phyloP scores from a whole-genome alignment of 208 protist genomes.

The Trypanosoma rangeli region DNA sequence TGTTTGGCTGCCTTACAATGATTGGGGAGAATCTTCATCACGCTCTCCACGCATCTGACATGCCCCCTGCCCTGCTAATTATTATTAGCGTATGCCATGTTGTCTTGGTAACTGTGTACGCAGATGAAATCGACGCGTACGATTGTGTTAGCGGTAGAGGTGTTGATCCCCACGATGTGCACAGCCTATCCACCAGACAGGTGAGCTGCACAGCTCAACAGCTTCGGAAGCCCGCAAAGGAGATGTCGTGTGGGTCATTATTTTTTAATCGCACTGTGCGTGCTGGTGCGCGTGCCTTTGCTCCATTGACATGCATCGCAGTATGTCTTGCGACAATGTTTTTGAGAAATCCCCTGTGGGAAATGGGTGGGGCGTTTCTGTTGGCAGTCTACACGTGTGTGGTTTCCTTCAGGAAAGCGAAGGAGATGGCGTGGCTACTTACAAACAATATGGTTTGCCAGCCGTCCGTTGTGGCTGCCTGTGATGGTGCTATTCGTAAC shows the following conservation, averaged over 20 bases:
- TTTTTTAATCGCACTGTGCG: not conserved
- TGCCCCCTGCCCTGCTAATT: constrained; percentile 30
- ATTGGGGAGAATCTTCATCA: constrained; percentile 53
- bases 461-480: constrained; percentile 8
- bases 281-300: constrained; percentile 5
- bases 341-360: not conserved
- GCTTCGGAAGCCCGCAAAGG: not conserved
- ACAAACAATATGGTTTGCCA: constrained; percentile 60
- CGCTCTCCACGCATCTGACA: constrained; percentile 34
- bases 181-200: constrained; percentile 3
- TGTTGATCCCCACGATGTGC: constrained; percentile 19
- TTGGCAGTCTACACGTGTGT: constrained; percentile 35
- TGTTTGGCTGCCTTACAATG: constrained; percentile 57
- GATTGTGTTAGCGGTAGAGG: constrained; percentile 55
- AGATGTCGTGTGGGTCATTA: not conserved
- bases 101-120: constrained; percentile 37
- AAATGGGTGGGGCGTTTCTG: constrained; percentile 21
- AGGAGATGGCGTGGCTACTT: constrained; percentile 48
- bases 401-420: constrained; percentile 25
- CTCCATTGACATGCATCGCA: constrained; percentile 10
- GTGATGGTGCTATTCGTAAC: constrained; percentile 47
- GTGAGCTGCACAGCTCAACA: constrained; percentile 3
- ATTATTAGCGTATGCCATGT: constrained; percentile 33
- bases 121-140: constrained; percentile 39
- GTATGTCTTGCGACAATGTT: constrained; percentile 18